Evolutionary conservation across 805 yeast genomes (phyloP).

Genomic region (Candida silvatica): DNA sequence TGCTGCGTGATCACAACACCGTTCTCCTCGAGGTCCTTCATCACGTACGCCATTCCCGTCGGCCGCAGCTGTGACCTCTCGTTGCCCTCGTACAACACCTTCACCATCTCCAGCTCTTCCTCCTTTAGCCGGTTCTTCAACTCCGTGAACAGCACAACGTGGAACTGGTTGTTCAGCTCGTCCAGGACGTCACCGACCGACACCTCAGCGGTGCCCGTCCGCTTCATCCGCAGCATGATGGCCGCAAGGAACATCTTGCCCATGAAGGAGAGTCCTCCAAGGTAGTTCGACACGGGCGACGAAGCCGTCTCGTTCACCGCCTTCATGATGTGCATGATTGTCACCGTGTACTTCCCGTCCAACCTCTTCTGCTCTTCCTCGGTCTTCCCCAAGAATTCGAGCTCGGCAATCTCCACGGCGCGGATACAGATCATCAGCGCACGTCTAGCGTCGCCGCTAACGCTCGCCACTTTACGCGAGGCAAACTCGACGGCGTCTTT

Average conservation of each 20-base stretch:
- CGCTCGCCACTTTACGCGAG: constrained; percentile 89
- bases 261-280: constrained; percentile 54
- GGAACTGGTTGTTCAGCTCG: constrained; percentile 45
- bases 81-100: constrained; percentile 18
- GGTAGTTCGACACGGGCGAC: constrained; percentile 58
- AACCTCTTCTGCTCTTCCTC: constrained; percentile 18
- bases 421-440: constrained; percentile 82
- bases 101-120: constrained; percentile 16
- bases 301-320: constrained; percentile 75
- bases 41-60: constrained; percentile 47
- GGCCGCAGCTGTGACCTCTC: constrained; percentile 35
- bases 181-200: constrained; percentile 71
- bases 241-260: constrained; percentile 70
- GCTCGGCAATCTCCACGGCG: constrained; percentile 83
- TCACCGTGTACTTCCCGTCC: constrained; percentile 43
- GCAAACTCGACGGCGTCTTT: constrained; percentile 86
- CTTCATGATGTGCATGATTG: constrained; percentile 63
- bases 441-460: constrained; percentile 94
- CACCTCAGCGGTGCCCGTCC: constrained; percentile 65
- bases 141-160: constrained; percentile 21
- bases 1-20: constrained; percentile 70
- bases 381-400: constrained; percentile 35
- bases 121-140: constrained; percentile 13
- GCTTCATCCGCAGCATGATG: constrained; percentile 50
- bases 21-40: constrained; percentile 67